These are phyloP conservation scores for Medicago arabica DNA, from an alignment of 306 rosid species.

Conservation along the genomic window DNA sequence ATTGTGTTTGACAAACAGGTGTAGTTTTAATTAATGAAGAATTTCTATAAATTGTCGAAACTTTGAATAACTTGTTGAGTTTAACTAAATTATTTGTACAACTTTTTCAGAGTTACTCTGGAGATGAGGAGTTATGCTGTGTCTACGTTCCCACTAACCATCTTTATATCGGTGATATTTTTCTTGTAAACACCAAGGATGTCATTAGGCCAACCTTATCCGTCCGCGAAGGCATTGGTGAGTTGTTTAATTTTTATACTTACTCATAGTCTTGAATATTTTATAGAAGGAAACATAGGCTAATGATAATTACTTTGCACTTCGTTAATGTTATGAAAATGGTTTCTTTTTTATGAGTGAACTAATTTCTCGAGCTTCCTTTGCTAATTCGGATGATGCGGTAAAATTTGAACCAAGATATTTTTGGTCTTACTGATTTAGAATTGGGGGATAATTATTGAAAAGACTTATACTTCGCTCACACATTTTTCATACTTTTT, in stretches of 20 bases:
- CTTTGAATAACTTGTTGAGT: slow-evolving; percentile 26
- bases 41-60: slow-evolving; percentile 6
- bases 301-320: neutral
- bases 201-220: slow-evolving; percentile 91
- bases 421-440: slow-evolving; percentile 1
- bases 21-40: slow-evolving; percentile 20
- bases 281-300: slow-evolving; percentile 21
- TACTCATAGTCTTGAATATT: slow-evolving; percentile 27
- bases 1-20: neutral
- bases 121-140: slow-evolving; percentile 93
- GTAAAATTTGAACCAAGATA: neutral
- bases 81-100: neutral
- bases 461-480: slow-evolving; percentile 8
- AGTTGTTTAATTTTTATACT: slow-evolving; percentile 45
- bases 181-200: slow-evolving; percentile 80
- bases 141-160: slow-evolving; percentile 98
- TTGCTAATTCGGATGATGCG: neutral
- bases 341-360: neutral
- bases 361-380: slow-evolving; percentile 3
- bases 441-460: slow-evolving; percentile 10
- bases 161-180: slow-evolving; percentile 93
- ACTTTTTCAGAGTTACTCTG: slow-evolving; percentile 69
- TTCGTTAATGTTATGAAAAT: slow-evolving; percentile 1
- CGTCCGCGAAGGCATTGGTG: slow-evolving; percentile 98
- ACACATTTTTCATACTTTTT: neutral